Percentiles rank a stretch among this genome's conserved stretches.
Evolutionary conservation across 2,329 filamentous ascomycete genomes (phyloP).

Genomic region (Plenodomus lindquistii): DNA sequence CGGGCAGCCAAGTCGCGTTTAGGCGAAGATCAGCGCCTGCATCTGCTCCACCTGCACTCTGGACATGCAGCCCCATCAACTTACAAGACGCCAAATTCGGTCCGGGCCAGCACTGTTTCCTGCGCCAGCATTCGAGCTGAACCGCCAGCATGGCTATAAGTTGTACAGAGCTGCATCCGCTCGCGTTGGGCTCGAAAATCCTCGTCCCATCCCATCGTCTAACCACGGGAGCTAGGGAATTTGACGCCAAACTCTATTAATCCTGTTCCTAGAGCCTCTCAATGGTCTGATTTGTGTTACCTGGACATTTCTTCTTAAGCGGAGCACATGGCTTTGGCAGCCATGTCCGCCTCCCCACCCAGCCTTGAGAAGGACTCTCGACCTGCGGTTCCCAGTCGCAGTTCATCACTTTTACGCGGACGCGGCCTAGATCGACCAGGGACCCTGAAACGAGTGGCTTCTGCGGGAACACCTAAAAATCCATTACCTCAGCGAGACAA

Average conservation of each 20-base stretch:
- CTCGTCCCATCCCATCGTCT: slow-evolving; percentile 5
- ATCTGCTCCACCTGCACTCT: slow-evolving; percentile 16
- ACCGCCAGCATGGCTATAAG: slow-evolving; percentile 17
- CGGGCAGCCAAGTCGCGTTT: slow-evolving; percentile 10
- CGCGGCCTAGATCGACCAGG: background rate
- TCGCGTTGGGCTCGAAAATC: background rate
- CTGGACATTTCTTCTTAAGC: slow-evolving; percentile 21
- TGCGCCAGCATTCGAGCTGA: slow-evolving; percentile 27
- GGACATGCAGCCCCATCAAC: slow-evolving; percentile 31
- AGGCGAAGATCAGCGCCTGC: slow-evolving; percentile 18
- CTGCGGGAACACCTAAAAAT: slow-evolving; percentile 3
- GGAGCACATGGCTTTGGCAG: slow-evolving; percentile 21
- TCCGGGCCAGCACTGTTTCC: slow-evolving; percentile 11
- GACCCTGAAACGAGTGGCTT: slow-evolving; percentile 2
- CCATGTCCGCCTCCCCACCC: slow-evolving; percentile 10
- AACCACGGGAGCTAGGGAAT: slow-evolving; percentile 23
- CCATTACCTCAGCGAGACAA: slow-evolving; percentile 3
- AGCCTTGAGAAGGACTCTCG: slow-evolving; percentile 17
- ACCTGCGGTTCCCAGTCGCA: slow-evolving; percentile 20
- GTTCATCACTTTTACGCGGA: slow-evolving; percentile 12
- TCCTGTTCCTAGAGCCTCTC: slow-evolving; percentile 15
- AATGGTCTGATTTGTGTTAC: slow-evolving; percentile 12
- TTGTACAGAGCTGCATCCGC: slow-evolving; percentile 20
- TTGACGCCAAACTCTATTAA: slow-evolving; percentile 16
- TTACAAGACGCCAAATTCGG: slow-evolving; percentile 28